Conservation (phyloP, 2,329 filamentous ascomycete species). For the Aspergillus felis region DNA sequence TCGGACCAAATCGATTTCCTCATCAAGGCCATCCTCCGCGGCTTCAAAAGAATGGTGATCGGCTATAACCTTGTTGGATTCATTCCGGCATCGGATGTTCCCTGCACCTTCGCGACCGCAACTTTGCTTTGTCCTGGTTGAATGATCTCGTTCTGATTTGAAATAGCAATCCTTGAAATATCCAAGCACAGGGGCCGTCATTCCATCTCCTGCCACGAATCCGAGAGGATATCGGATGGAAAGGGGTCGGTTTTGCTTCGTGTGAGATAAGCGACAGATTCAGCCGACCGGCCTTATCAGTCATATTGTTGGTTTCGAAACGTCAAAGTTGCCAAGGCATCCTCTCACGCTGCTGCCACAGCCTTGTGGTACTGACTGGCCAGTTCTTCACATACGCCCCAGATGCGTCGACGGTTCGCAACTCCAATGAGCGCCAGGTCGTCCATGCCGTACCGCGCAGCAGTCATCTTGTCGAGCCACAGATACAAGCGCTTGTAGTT, state of each 20-base stretch:
- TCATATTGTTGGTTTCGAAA: not conserved
- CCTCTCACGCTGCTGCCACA: not conserved
- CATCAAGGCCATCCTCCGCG: not conserved
- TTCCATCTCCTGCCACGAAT: no score
- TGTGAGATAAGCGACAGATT: no score
- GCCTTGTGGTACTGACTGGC: conserved; percentile 8
- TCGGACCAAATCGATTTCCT: not conserved
- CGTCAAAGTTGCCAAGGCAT: not conserved
- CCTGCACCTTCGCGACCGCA: not conserved
- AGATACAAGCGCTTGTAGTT: conserved; percentile 16
- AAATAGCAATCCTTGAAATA: not conserved
- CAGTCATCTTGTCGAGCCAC: conserved; percentile 14
- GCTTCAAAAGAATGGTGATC: not conserved
- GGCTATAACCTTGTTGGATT: no score
- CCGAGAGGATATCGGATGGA: no score
- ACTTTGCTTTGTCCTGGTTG: not conserved
- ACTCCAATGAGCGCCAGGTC: conserved; percentile 13
- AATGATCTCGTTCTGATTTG: not conserved
- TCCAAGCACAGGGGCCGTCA: no score
- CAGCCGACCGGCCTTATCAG: not conserved
- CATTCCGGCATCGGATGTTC: no score
- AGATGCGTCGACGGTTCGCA: conserved; percentile 18
- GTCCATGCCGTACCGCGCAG: conserved; percentile 16
- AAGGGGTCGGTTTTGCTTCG: not conserved
- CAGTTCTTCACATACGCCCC: conserved; percentile 16